Base-by-base conservation (phyloP, 2,329 filamentous ascomycete species). In the Salinomyces thailandicus region DNA sequence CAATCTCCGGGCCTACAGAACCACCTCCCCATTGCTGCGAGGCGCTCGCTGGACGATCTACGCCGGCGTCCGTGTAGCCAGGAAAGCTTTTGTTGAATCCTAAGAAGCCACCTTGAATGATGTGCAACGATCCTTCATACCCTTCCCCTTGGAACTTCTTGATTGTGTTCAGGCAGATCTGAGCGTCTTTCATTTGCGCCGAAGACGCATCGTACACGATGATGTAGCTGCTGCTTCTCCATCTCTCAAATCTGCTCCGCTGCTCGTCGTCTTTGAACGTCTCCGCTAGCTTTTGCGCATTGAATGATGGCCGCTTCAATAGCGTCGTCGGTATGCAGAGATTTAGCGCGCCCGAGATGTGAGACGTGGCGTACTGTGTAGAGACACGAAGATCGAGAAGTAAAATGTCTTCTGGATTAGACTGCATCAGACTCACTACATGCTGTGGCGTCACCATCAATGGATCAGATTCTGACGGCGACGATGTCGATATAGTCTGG, bases 301-400 rank as follows among this genome's bases (percentile, higher is more conserved):
- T 89, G 61, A 93, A 96, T 0, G 86, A 93, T 1, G 85, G 79
- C 33, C 91, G 73, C 61, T 96, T 96, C 13, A 98, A 64, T 11
- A 98, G 66, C 0, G 89, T 96, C 0, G 91, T 96, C 0, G 91
- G 91, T 42, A 96, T 93, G 55, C 91, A 96, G 4, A 98, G 67
- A 55, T 93, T 96, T 19, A 98, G 63, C 0, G 89, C 85, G n/a
- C 80, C 79, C 33, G 70, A 65, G 37, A 96, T 82, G 18, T 83
- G 77, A 15, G 82, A 79, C 31, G 75, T 70, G 1, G 78, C 73
- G 54, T 81, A 95, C 47, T 89, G 85, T 14, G 86, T 85, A 18
- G 80, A 84, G 0, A 93, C 86, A 26, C 91, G 77, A 15, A 96
- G 73, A 57, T 98, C 91, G 4, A 98, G 65, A 1, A 96, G 57